These are phyloP conservation scores for Candolleomyces eurysporus DNA, from an alignment of 768 basidiomycete species.

Conservation along the genomic window DNA sequence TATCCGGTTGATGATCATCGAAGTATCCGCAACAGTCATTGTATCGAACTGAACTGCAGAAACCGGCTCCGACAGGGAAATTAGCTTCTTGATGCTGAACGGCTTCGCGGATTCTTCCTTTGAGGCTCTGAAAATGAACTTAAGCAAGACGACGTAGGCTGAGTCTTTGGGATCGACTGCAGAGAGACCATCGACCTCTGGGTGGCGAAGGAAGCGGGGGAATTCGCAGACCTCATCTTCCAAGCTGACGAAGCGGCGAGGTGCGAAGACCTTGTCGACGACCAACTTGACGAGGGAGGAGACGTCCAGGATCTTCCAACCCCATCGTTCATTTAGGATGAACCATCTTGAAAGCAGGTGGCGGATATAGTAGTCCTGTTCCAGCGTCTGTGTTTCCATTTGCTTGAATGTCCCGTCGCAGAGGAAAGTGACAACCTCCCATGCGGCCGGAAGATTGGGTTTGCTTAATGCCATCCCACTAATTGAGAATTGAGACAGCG, in stretches of 20 bases:
- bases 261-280: slow-evolving; percentile 64
- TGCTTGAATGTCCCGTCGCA: slow-evolving; percentile 45
- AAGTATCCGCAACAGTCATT: slow-evolving; percentile 57
- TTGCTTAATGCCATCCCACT: slow-evolving; percentile 35
- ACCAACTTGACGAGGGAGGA: slow-evolving; percentile 60
- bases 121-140: slow-evolving; percentile 70
- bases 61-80: slow-evolving; percentile 71
- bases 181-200: slow-evolving; percentile 52
- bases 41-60: slow-evolving; percentile 59
- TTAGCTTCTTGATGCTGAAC: slow-evolving; percentile 58
- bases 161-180: slow-evolving; percentile 57
- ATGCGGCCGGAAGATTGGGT: slow-evolving; percentile 50
- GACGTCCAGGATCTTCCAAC: slow-evolving; percentile 65
- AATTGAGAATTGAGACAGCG: slow-evolving; percentile 76
- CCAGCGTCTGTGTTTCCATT: slow-evolving; percentile 50
- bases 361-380: slow-evolving; percentile 40
- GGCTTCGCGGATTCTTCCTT: slow-evolving; percentile 28
- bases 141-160: slow-evolving; percentile 77
- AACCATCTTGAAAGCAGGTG: slow-evolving; percentile 68
- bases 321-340: slow-evolving; percentile 71
- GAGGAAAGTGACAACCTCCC: slow-evolving; percentile 55
- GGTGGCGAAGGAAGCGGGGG: slow-evolving; percentile 64
- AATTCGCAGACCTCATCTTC: slow-evolving; percentile 59
- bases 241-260: slow-evolving; percentile 74
- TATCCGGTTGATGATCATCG: slow-evolving; percentile 82